phyloP scores from a whole-genome alignment of 2,329 filamentous ascomycete species.

The Arthrobotrys pseudoclavata region DNA sequence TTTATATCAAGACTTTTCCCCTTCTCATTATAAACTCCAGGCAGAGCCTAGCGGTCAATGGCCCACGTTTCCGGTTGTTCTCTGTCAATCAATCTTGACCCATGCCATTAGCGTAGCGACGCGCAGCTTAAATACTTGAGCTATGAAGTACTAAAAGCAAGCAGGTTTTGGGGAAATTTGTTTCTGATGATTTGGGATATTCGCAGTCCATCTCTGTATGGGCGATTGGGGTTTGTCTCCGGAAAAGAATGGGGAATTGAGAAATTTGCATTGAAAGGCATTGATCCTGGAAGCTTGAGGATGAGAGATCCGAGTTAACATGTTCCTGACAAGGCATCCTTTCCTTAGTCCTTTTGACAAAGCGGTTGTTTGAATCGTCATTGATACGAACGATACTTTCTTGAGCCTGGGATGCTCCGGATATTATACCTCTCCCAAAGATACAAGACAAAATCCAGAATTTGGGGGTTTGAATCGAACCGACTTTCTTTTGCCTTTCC shows the following conservation, averaged over 20 bases:
- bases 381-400: slow-evolving; percentile 6
- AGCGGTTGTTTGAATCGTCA: not conserved
- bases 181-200: slow-evolving; percentile 5
- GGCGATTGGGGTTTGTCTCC: slow-evolving; percentile 32
- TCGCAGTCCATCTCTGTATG: slow-evolving; percentile 27
- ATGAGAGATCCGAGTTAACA: slow-evolving; percentile 26
- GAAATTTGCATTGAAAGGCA: slow-evolving; percentile 14
- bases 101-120: slow-evolving; percentile 40
- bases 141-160: slow-evolving; percentile 18
- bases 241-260: slow-evolving; percentile 33
- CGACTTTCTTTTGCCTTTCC: slow-evolving; percentile 24
- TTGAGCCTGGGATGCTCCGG: slow-evolving; percentile 24
- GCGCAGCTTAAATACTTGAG: slow-evolving; percentile 32
- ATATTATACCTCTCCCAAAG: not conserved
- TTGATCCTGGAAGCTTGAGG: not conserved
- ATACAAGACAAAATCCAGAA: slow-evolving; percentile 8
- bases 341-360: slow-evolving; percentile 5
- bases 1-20: slow-evolving; percentile 19
- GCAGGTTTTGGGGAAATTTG: slow-evolving; percentile 30
- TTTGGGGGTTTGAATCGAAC: slow-evolving; percentile 8
- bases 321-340: slow-evolving; percentile 42
- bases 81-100: not conserved
- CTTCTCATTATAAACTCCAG: slow-evolving; percentile 32
- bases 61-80: slow-evolving; percentile 35
- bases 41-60: not conserved